Base-by-base conservation (phyloP, 129 eudicot species). In the Flaveria linearis region DNA sequence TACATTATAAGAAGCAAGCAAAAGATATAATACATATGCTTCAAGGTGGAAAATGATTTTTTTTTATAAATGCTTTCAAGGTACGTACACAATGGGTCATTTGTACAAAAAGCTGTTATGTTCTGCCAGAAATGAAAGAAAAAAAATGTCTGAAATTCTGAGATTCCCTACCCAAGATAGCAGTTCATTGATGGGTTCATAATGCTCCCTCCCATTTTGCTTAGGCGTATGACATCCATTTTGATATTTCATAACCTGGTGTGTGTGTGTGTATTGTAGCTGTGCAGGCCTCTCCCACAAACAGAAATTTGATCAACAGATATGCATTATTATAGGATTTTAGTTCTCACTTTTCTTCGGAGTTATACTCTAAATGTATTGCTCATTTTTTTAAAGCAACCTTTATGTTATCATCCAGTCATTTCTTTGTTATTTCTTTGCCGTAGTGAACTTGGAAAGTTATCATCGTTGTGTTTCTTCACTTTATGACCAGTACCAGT, bases 381-480 rank as follows among this genome's bases (percentile, higher is more conserved):
- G 45, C 13, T 15, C 45, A 5, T 4, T 28, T 30, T 63, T 15
- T 7, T 15, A 14, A 30, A 28, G 15, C 20, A 0, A 33, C 18
- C 46, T 36, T 36, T 36, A 36, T 36, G 41, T 36, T 36, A 36
- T 36, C 41, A 1, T 5, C 7, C 41, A 36, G 41, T 36, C 41
- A 36, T 36, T 36, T 36, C 41, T 36, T 5, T 36, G 4, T 36
- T 36, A 36, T 36, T 5, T 36, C 41, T 36, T 36, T 36, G 41
- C 7, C 7, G 41, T 36, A 36, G 41, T 36, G 41, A 36, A 36
- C 41, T 36, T 36, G 41, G 7, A 0, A 17, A 39, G 65, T 72
- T 33, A 72, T 15, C 65, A n/a, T 72, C 76, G 36, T 33, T 53
- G 13, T 53, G 65, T 7, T 72, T 72, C 50, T 72, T 28, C 71